These are phyloP conservation scores for Hydrangea macrophylla DNA, from an alignment of 148 eudicot genomes.

Conservation along the genomic window DNA sequence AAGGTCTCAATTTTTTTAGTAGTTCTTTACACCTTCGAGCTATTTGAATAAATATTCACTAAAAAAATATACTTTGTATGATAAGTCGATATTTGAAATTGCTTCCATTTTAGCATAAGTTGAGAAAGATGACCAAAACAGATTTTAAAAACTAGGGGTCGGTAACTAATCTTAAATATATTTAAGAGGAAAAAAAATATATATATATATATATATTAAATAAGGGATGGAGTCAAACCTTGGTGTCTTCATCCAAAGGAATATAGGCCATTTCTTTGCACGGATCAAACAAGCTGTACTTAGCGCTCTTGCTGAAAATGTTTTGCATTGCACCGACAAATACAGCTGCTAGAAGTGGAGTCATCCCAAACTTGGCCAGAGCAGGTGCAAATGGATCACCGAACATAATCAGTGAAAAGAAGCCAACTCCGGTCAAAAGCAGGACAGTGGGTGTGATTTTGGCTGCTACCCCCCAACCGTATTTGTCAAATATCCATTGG, in stretches of 20 bases:
- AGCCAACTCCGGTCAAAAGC: slow-evolving; percentile 84
- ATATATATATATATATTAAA: too few species aligned
- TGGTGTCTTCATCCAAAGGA: slow-evolving; percentile 98
- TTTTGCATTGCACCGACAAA: slow-evolving; percentile 97
- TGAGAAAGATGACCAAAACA: too few species aligned
- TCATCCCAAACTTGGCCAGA: slow-evolving; percentile 66
- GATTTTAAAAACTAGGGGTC: neutral
- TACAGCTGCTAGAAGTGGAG: slow-evolving; percentile 97
- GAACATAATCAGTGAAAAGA: slow-evolving; percentile 85
- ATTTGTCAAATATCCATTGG: slow-evolving; percentile 88
- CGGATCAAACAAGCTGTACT: slow-evolving; percentile 96
- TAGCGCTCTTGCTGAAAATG: slow-evolving; percentile 98
- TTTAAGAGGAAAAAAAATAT: neutral
- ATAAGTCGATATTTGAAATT: too few species aligned
- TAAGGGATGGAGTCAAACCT: slow-evolving; percentile 44
- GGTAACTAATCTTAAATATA: too few species aligned
- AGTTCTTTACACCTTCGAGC: neutral
- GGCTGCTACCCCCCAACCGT: slow-evolving; percentile 99
- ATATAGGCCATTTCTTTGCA: slow-evolving; percentile 99
- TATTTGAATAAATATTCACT: neutral
- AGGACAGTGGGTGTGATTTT: slow-evolving; percentile 93
- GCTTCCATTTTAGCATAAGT: neutral
- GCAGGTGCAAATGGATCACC: slow-evolving; percentile 74
- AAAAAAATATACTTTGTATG: too few species aligned
- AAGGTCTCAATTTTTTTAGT: neutral